phyloP scores from a whole-genome alignment of 192 early-diverging fungal genomes.

The Lobosporangium transversale region DNA sequence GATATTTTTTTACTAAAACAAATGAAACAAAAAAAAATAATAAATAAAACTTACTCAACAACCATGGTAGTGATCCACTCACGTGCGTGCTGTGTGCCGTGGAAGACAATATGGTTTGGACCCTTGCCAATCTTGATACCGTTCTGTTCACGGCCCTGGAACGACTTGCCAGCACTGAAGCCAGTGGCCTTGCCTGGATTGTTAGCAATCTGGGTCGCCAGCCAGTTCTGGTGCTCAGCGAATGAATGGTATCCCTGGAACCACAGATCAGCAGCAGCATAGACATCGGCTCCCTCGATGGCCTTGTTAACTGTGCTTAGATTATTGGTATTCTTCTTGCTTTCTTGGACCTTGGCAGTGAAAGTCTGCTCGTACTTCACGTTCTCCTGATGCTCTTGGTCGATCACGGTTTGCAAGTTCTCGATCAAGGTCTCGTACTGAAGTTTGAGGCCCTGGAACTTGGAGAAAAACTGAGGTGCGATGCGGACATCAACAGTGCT shows the following conservation, averaged over 20 bases:
- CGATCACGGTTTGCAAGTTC: slow-evolving; percentile 59
- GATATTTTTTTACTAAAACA: not conserved
- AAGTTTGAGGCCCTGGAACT: slow-evolving; percentile 42
- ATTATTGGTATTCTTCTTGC: slow-evolving; percentile 2
- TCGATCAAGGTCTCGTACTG: slow-evolving; percentile 51
- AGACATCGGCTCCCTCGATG: slow-evolving; percentile 19
- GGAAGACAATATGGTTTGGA: slow-evolving; percentile 42
- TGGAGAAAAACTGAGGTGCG: slow-evolving; percentile 18
- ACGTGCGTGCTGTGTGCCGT: slow-evolving; percentile 66
- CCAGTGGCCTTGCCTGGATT: slow-evolving; percentile 27
- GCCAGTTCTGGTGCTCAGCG: slow-evolving; percentile 39
- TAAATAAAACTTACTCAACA: slow-evolving; percentile 46
- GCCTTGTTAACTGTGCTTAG: not conserved
- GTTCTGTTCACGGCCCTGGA: slow-evolving; percentile 26
- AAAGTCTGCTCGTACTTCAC: slow-evolving; percentile 21
- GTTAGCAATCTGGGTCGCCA: slow-evolving; percentile 24
- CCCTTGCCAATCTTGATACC: slow-evolving; percentile 47
- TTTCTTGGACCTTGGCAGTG: not conserved
- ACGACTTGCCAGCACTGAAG: slow-evolving; percentile 37
- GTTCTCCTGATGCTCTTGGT: slow-evolving; percentile 49
- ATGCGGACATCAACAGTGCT: slow-evolving; percentile 52
- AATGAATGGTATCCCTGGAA: slow-evolving; percentile 43
- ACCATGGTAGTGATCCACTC: slow-evolving; percentile 69
- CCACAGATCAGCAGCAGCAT: slow-evolving; percentile 25
- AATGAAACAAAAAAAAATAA: not conserved